Conservation (phyloP, 129 eudicot species). For the Saposhnikovia divaricata region DNA sequence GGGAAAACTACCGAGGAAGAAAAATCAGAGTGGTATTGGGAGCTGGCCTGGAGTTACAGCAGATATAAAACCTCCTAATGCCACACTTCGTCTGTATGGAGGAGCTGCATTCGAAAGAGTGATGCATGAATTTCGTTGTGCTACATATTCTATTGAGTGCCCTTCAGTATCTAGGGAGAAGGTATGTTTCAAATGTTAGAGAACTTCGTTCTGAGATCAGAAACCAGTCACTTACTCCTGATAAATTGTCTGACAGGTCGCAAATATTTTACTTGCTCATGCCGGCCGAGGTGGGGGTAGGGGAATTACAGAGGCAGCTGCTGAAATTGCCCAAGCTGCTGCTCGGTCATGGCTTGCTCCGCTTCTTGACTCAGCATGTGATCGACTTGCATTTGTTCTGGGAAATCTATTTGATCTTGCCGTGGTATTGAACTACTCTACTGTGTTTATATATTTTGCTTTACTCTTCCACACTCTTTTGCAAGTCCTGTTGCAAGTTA, state of each 20-base stretch:
- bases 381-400: conserved; percentile 70
- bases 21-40: conserved; percentile 70
- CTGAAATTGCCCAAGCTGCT: conserved; percentile 95
- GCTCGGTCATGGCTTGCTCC: conserved; percentile 92
- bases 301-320: conserved; percentile 84
- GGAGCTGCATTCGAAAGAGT: conserved; percentile 99
- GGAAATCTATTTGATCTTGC: conserved; percentile 74
- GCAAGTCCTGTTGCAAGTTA: not conserved
- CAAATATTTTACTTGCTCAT: conserved; percentile 93
- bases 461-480: not conserved
- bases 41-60: conserved; percentile 84
- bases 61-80: conserved; percentile 74
- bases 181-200: conserved; percentile 25
- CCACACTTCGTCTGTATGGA: conserved; percentile 83
- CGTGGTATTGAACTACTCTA: not conserved
- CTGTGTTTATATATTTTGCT: not conserved
- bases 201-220: not conserved
- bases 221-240: conserved; percentile 8
- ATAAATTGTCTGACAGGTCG: conserved; percentile 45
- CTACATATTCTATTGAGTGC: conserved; percentile 90
- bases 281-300: conserved; percentile 86
- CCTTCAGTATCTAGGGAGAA: conserved; percentile 90
- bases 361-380: conserved; percentile 90
- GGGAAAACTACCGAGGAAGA: conserved; percentile 92
- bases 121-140: conserved; percentile 92